Evolutionary conservation across 768 basidiomycete species (phyloP), one percentile per base, ranked within the genome.

Genomic region (Lentinula boryana): DNA sequence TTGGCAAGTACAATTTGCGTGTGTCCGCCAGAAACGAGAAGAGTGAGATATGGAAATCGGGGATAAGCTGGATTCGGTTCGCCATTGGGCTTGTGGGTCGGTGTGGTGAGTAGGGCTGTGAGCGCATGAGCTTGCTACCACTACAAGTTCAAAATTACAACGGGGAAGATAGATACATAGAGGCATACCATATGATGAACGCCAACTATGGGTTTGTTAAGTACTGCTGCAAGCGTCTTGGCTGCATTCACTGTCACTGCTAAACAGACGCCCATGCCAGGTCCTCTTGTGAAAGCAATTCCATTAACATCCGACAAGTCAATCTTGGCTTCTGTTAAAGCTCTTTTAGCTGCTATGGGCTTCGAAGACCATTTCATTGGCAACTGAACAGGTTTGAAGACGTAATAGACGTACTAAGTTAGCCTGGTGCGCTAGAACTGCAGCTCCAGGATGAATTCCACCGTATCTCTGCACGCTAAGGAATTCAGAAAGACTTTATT

Each of bases 1-100:
- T 70, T 77, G 1, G 87, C 91, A 10, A 96, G 84, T 1, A 97
- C 78, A 40, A 98, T 80, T 41, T 98, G 78, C 0, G 95, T 95
- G 70, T 98, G 96, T 2, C 95, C 95, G n/a, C 96, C 96, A 0
- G 94, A 95, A 52, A 96, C 79, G 16, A 98, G 80, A 12, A 98
- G 78, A 0, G 90, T 88, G 38, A 98, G 80, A 76, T 95, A 98
- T 0, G 96, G 96, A 70, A 89, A 98, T 23, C 66, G 57, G 70
- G 93, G 73, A 68, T 77, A 57, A 23, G 79, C 66, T 0, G 73
- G 61, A 43, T 56, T 56, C 13, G 31, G 5, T 43, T 56, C 27
- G 36, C 58, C 71, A 32, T 43, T 18, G 33, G 33, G 16, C 5
- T 43, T 36, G 32, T 46, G 44, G 10, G 46, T 48, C 5, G 49